Percentiles rank a stretch among this genome's conserved stretches.
These are phyloP conservation scores for Juncus inflexus DNA, from an alignment of 176 grass and related monocot species.

Conservation along the genomic window DNA sequence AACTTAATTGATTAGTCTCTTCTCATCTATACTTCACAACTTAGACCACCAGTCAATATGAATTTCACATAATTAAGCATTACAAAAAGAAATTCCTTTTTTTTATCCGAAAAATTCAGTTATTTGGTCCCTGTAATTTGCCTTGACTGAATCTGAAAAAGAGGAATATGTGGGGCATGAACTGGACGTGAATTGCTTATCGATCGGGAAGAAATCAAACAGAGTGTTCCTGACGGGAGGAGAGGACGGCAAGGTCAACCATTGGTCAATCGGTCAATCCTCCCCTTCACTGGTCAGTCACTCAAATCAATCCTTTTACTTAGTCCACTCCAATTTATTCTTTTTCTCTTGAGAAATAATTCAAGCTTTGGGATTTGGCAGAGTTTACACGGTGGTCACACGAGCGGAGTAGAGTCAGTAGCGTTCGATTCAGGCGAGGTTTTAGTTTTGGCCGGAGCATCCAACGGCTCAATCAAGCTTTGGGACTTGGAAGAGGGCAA, in stretches of 20 bases:
- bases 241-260: conserved; percentile 70
- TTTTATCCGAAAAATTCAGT: neutral
- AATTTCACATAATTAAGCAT: too few relatives aligned
- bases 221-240: conserved; percentile 77
- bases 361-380: conserved; percentile 9
- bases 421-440: conserved; percentile 88
- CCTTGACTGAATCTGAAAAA: conserved; percentile 47
- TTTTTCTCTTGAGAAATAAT: too few relatives aligned
- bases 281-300: conserved; percentile 63
- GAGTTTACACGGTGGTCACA: conserved; percentile 79
- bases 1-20: too few relatives aligned
- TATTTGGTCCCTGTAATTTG: conserved; percentile 22
- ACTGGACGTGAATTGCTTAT: conserved; percentile 61
- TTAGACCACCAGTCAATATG: too few relatives aligned
- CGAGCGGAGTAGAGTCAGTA: conserved; percentile 69
- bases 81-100: too few relatives aligned
- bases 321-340: neutral
- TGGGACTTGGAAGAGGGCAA: conserved; percentile 97
- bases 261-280: conserved; percentile 82
- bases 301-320: conserved; percentile 5
- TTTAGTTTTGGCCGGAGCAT: conserved; percentile 87
- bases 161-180: conserved; percentile 82
- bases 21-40: too few relatives aligned
- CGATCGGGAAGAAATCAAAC: conserved; percentile 88
- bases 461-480: conserved; percentile 84